Evolutionary conservation across 2,329 filamentous ascomycete genomes (phyloP).

Genomic region (Fusarium metavorans): DNA sequence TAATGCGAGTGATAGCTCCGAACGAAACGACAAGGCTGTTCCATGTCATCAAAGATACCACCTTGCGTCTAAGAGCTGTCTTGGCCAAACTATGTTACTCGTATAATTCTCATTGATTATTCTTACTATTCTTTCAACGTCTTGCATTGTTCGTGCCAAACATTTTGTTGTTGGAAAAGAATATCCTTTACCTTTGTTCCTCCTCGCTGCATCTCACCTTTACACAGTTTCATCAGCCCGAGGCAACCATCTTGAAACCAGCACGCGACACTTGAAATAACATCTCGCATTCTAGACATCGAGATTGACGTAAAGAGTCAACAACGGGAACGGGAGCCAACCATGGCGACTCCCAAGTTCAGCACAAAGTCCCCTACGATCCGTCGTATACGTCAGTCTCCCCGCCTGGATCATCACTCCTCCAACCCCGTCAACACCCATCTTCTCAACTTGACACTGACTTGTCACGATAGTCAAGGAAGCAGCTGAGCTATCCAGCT

Average conservation of each 20-base stretch:
- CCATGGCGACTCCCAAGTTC: slow-evolving; percentile 61
- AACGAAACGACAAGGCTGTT: slow-evolving; percentile 7
- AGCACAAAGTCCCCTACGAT: slow-evolving; percentile 87
- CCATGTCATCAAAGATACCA: slow-evolving; percentile 33
- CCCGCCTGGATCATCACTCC: neutral
- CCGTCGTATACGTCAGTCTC: slow-evolving; percentile 78
- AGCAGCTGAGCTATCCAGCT: slow-evolving; percentile 84
- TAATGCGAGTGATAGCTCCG: slow-evolving; percentile 7
- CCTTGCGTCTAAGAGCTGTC: slow-evolving; percentile 30
- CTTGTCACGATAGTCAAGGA: slow-evolving; percentile 73
- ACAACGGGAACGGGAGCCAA: neutral
- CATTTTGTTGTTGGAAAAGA: neutral
- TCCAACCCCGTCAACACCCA: neutral
- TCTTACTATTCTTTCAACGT: neutral
- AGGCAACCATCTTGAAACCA: neutral
- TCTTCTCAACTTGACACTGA: neutral
- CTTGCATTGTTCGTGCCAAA: neutral
- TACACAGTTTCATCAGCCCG: slow-evolving; percentile 14
- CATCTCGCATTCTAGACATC: neutral
- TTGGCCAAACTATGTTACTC: neutral
- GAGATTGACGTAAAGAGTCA: neutral
- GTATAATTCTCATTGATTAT: neutral
- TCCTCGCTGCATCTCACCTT: slow-evolving; percentile 19
- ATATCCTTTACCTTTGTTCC: neutral
- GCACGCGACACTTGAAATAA: neutral